Conservation (phyloP, 2,329 filamentous ascomycete genomes). For the Trichophyton verrucosum region DNA sequence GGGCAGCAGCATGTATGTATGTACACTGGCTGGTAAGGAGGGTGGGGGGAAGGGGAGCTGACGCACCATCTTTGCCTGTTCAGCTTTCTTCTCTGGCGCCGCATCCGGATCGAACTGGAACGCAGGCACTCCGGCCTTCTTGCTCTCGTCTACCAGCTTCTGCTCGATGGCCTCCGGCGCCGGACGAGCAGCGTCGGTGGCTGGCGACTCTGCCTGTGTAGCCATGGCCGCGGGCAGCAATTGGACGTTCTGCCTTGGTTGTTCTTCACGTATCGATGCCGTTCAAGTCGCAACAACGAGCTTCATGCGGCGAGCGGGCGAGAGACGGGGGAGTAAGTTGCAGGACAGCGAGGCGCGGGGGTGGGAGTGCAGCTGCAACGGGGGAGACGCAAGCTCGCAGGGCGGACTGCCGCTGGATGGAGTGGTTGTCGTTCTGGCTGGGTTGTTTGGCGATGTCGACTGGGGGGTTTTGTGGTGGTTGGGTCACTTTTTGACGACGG, state of each 20-base stretch:
- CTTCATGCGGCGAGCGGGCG: background rate
- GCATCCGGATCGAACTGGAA: slow-evolving; percentile 83
- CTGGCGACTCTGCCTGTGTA: slow-evolving; percentile 43
- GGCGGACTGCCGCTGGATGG: too few species aligned
- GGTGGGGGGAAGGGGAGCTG: background rate
- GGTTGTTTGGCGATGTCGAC: too few species aligned
- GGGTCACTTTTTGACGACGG: too few species aligned
- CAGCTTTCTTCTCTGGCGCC: slow-evolving; percentile 68
- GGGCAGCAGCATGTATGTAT: too few species aligned
- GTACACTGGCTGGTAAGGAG: background rate
- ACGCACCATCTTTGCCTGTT: slow-evolving; percentile 62
- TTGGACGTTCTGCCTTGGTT: background rate
- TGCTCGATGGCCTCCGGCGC: slow-evolving; percentile 59
- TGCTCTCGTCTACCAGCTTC: slow-evolving; percentile 63
- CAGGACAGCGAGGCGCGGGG: too few species aligned
- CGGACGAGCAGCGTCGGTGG: slow-evolving; percentile 51
- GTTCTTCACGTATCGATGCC: background rate
- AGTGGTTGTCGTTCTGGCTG: too few species aligned
- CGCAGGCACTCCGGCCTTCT: slow-evolving; percentile 63
- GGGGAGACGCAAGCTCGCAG: too few species aligned
- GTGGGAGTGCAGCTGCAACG: too few species aligned
- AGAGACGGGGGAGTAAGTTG: background rate
- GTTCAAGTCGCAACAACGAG: background rate
- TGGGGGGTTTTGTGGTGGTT: too few species aligned
- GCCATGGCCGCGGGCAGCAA: slow-evolving; percentile 4